Percentiles rank a stretch among this genome's conserved stretches.
Evolutionary conservation across 495 filamentous ascomycete species (phyloP).

Genomic region (Cercophora samala): DNA sequence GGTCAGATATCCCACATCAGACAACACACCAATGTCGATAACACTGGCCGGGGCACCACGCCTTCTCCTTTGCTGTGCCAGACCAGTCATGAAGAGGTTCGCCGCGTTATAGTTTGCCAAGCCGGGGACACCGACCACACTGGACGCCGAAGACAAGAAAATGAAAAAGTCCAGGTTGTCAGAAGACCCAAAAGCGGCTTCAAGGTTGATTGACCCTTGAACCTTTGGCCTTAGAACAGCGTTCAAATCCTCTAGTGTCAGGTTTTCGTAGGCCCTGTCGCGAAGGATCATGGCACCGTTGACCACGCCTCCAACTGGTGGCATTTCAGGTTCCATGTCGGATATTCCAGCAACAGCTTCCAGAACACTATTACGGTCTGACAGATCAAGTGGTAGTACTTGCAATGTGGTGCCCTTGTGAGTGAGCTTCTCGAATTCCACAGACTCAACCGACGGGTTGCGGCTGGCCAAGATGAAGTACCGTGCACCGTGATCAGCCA

Average conservation of each 20-base stretch:
- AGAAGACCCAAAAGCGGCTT: neutral
- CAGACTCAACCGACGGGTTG: neutral
- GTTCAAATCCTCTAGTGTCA: slow-evolving; percentile 10
- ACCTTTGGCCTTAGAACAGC: slow-evolving; percentile 9
- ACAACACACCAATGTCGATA: slow-evolving; percentile 39
- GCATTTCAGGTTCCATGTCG: slow-evolving; percentile 9
- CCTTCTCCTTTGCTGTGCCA: slow-evolving; percentile 29
- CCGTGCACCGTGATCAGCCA: neutral
- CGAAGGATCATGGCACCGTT: slow-evolving; percentile 24
- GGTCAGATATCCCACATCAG: slow-evolving; percentile 25
- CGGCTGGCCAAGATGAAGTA: neutral
- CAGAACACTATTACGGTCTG: neutral
- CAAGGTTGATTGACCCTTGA: neutral
- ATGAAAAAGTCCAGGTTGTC: slow-evolving; percentile 56
- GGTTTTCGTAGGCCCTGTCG: slow-evolving; percentile 12
- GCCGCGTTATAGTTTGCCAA: slow-evolving; percentile 53
- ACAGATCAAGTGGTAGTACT: neutral
- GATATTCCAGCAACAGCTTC: neutral
- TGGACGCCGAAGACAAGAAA: slow-evolving; percentile 48
- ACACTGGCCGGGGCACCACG: slow-evolving; percentile 35
- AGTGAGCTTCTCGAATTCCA: neutral
- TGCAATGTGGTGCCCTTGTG: neutral
- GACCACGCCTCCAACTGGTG: slow-evolving; percentile 19
- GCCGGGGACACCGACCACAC: slow-evolving; percentile 43
- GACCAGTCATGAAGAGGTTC: slow-evolving; percentile 45